phyloP scores from a whole-genome alignment of 2,329 filamentous ascomycete genomes.

The Blumeria hordei region DNA sequence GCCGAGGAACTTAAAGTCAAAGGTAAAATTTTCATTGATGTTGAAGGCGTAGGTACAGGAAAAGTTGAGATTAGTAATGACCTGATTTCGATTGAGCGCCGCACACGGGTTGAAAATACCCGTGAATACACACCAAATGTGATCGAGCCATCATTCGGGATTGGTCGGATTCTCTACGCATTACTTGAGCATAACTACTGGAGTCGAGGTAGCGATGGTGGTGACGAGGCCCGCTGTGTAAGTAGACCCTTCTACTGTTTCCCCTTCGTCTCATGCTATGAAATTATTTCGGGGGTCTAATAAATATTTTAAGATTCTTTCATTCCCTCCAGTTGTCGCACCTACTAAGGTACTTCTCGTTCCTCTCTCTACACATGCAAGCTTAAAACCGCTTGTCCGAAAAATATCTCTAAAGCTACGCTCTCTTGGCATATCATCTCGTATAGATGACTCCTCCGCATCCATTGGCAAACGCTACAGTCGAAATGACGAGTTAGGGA shows the following conservation, averaged over 20 bases:
- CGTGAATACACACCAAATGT: conserved; percentile 89
- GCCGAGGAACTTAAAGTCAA: conserved; percentile 47
- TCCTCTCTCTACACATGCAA: conserved; percentile 57
- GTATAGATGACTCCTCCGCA: conserved; percentile 72
- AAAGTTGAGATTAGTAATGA: conserved; percentile 62
- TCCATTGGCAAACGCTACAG: conserved; percentile 88
- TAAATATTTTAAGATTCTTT: conserved; percentile 30
- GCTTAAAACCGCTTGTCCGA: conserved; percentile 57
- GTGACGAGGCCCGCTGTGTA: conserved; percentile 69
- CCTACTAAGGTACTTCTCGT: conserved; percentile 89
- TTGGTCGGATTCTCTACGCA: conserved; percentile 80
- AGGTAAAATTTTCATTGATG: conserved; percentile 55
- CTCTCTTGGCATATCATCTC: conserved; percentile 52
- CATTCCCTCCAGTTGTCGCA: conserved; percentile 55
- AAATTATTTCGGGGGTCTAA: conserved; percentile 1
- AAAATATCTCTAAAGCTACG: conserved; percentile 55
- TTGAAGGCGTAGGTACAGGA: conserved; percentile 39
- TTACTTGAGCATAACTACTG: conserved; percentile 92
- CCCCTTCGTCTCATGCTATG: neutral
- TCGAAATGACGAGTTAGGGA: conserved; percentile 88
- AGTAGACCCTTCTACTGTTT: conserved; percentile 18
- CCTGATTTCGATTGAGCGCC: conserved; percentile 61
- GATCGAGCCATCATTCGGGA: conserved; percentile 93
- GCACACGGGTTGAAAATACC: conserved; percentile 57
- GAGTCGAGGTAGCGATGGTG: conserved; percentile 46